Percentiles rank a stretch among this genome's conserved stretches.
Conservation (phyloP, 257 asterid genomes). For the Agastache rugosa region DNA sequence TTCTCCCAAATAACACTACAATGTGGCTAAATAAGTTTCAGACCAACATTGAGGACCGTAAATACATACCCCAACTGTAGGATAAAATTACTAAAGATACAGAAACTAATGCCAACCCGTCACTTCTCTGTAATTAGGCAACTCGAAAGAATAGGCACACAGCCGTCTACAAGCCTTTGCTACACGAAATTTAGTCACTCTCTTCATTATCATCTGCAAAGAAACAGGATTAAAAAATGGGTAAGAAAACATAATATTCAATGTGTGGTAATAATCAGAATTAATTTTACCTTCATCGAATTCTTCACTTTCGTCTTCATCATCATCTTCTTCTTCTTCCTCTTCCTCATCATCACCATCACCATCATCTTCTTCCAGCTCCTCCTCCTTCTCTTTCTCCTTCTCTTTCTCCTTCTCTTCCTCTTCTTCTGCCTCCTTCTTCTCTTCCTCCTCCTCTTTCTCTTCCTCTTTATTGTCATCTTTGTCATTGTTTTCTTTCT, state of each 20-base stretch:
- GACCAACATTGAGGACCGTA: background rate
- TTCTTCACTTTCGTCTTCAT: constrained; percentile 61
- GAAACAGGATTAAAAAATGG: constrained; percentile 20
- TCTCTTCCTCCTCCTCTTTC: constrained; percentile 14
- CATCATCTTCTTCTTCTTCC: constrained; percentile 42
- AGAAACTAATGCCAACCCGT: constrained; percentile 20
- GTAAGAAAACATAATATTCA: constrained; percentile 21
- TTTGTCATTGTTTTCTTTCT: constrained; percentile 38
- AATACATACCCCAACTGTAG: constrained; percentile 19
- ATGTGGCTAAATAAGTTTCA: constrained; percentile 1
- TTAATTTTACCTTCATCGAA: constrained; percentile 69
- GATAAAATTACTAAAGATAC: constrained; percentile 17
- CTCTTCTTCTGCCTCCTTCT: constrained; percentile 14
- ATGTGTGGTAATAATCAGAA: background rate
- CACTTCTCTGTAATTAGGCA: constrained; percentile 24
- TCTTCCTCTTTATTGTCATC: constrained; percentile 32
- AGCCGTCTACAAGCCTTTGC: constrained; percentile 33
- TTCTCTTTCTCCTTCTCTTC: constrained; percentile 26
- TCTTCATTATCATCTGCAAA: constrained; percentile 66
- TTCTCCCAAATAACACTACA: constrained; percentile 7
- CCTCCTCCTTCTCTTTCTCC: constrained; percentile 33
- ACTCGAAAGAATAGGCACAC: constrained; percentile 27
- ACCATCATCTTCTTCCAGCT: constrained; percentile 34
- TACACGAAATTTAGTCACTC: constrained; percentile 54
- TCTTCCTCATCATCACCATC: constrained; percentile 44